Percentiles rank a stretch among this genome's conserved stretches.
Conservation (phyloP, 768 basidiomycete genomes). For the Suillus lakei region DNA sequence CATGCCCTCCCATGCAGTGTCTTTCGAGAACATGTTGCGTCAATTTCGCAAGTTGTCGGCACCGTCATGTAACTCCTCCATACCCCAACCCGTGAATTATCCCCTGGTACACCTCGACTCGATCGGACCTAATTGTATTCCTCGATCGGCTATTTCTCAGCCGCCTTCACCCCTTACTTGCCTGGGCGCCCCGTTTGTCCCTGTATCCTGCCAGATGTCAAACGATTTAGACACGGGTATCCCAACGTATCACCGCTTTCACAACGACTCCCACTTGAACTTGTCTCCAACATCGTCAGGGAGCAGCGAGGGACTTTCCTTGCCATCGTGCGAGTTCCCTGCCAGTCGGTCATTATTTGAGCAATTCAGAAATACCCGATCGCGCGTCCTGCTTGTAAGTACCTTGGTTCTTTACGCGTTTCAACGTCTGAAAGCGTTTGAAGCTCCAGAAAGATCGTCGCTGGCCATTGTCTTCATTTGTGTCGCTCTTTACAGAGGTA, state of each 20-base stretch:
- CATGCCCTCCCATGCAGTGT: slow-evolving; percentile 3
- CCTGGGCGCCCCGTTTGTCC: background rate
- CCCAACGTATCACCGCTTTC: slow-evolving; percentile 1
- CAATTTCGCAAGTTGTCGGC: slow-evolving; percentile 14
- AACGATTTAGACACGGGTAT: slow-evolving; percentile 7
- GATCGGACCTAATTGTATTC: background rate
- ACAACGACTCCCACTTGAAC: slow-evolving; percentile 35
- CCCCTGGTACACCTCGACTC: background rate
- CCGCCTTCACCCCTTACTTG: background rate
- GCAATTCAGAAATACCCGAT: slow-evolving; percentile 53
- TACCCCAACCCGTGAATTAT: slow-evolving; percentile 1
- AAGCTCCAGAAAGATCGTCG: slow-evolving; percentile 31
- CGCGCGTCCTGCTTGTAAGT: slow-evolving; percentile 60
- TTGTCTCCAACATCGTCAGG: slow-evolving; percentile 30
- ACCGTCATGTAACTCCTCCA: background rate
- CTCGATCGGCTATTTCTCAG: slow-evolving; percentile 2
- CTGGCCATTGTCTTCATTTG: slow-evolving; percentile 27
- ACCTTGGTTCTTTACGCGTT: background rate
- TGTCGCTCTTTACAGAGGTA: slow-evolving; percentile 31
- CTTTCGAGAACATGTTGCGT: slow-evolving; percentile 12
- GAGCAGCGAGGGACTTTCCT: slow-evolving; percentile 12
- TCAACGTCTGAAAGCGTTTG: slow-evolving; percentile 2
- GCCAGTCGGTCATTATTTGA: slow-evolving; percentile 28
- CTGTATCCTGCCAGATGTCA: slow-evolving; percentile 1
- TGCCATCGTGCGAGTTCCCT: slow-evolving; percentile 14